phyloP scores from a whole-genome alignment of 495 filamentous ascomycete species.

The Rusavskia elegans region DNA sequence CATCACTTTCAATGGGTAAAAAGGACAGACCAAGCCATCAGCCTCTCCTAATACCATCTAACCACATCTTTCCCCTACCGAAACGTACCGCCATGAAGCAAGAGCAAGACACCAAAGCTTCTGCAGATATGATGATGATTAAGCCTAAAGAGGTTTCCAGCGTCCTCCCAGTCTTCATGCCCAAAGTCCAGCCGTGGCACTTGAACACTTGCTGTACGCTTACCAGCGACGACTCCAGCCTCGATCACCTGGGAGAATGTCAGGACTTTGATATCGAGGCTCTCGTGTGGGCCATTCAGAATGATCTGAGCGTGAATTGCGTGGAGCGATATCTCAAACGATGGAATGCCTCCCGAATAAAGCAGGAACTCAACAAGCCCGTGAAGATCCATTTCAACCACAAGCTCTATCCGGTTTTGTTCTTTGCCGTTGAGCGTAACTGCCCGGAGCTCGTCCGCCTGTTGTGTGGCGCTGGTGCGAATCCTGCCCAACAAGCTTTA shows the following conservation, averaged over 20 bases:
- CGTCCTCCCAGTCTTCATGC: background rate
- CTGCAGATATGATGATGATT: background rate
- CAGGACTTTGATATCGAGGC: background rate
- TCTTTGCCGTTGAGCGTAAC: slow-evolving; percentile 9
- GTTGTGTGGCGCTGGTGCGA: slow-evolving; percentile 7
- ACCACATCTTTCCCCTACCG: no score
- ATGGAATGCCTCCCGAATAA: background rate
- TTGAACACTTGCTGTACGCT: background rate
- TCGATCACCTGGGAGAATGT: slow-evolving; percentile 3
- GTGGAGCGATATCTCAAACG: slow-evolving; percentile 6
- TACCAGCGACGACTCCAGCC: background rate
- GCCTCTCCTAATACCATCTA: no score
- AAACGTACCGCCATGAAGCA: no score
- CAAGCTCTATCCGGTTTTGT: slow-evolving; percentile 2
- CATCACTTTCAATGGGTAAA: no score
- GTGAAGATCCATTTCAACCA: background rate
- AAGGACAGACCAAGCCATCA: no score
- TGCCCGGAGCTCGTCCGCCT: slow-evolving; percentile 4
- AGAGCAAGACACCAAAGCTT: no score
- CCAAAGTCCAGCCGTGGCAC: background rate
- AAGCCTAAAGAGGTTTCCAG: background rate
- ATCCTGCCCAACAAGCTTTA: background rate
- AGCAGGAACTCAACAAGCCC: background rate
- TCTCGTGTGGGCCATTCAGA: slow-evolving; percentile 7
- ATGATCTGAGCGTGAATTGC: background rate